Evolutionary conservation across 1,139 yeast genomes (phyloP).

Genomic region (Zygosaccharomyces pseudobailii): DNA sequence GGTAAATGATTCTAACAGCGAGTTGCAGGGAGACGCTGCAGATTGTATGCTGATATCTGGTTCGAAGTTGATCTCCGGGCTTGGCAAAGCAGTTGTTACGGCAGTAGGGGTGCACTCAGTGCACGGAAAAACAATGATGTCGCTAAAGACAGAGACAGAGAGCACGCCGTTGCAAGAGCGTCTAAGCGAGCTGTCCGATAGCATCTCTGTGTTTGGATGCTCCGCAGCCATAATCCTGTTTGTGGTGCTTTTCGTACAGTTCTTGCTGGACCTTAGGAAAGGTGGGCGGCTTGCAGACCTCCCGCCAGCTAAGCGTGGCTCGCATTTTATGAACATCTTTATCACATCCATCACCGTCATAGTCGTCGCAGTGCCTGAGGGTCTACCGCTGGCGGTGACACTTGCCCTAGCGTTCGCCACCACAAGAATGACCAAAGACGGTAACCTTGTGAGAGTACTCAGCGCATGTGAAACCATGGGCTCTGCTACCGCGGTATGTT

Average conservation of each 20-base stretch:
- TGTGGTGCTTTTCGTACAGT: slow-evolving; percentile 71
- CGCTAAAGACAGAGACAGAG: slow-evolving; percentile 69
- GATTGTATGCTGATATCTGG: slow-evolving; percentile 73
- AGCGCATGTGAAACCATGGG: slow-evolving; percentile 99
- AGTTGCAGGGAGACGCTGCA: slow-evolving; percentile 2
- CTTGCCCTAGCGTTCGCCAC: slow-evolving; percentile 96
- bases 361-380: slow-evolving; percentile 98
- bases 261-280: slow-evolving; percentile 54
- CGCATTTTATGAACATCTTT: slow-evolving; percentile 73
- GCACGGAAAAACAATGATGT: slow-evolving; percentile 86
- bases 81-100: slow-evolving; percentile 80
- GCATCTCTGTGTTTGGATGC: slow-evolving; percentile 89
- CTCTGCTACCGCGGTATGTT: slow-evolving; percentile 93
- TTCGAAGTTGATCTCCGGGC: slow-evolving; percentile 78
- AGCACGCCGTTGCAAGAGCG: slow-evolving; percentile 86
- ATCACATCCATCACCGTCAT: slow-evolving; percentile 89
- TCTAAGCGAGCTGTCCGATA: slow-evolving; percentile 78
- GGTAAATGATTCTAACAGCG: slow-evolving; percentile 46
- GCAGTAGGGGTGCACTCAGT: slow-evolving; percentile 87
- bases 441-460: slow-evolving; percentile 89
- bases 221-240: slow-evolving; percentile 77
- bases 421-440: slow-evolving; percentile 95
- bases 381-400: slow-evolving; percentile 93
- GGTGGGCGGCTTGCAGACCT: slow-evolving; percentile 43
- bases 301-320: slow-evolving; percentile 73